Conservation (phyloP, 2,329 filamentous ascomycete species). For the Claviceps capensis region DNA sequence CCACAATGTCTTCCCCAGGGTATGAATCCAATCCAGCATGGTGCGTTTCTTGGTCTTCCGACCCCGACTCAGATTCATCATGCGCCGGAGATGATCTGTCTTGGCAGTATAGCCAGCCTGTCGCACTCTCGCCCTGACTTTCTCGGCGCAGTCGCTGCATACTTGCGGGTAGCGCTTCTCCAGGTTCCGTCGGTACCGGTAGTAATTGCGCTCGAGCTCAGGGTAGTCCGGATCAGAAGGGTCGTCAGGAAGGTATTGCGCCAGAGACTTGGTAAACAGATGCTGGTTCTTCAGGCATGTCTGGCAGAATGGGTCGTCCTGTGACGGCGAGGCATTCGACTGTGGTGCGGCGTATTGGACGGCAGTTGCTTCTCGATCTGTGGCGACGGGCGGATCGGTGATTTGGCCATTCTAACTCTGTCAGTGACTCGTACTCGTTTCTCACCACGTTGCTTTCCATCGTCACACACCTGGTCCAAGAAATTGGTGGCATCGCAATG, state of each 20-base stretch:
- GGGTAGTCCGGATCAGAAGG: constrained; percentile 53
- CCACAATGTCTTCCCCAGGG: constrained; percentile 33
- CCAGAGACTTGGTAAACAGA: constrained; percentile 59
- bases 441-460: no score
- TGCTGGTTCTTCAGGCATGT: constrained; percentile 83
- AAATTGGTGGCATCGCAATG: constrained; percentile 80
- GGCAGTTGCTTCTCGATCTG: constrained; percentile 27
- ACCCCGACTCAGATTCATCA: constrained; percentile 52
- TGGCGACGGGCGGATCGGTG: constrained; percentile 63
- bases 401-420: constrained; percentile 63
- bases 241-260: constrained; percentile 62
- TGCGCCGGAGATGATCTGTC: constrained; percentile 63
- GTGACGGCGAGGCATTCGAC: constrained; percentile 13
- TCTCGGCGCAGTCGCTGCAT: constrained; percentile 66
- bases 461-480: constrained; percentile 57
- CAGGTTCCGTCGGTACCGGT: constrained; percentile 55
- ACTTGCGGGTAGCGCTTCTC: constrained; percentile 82
- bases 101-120: constrained; percentile 68
- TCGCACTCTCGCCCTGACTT: constrained; percentile 55
- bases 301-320: constrained; percentile 46
- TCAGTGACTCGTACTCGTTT: constrained; percentile 3
- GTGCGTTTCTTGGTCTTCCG: constrained; percentile 19
- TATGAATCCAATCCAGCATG: constrained; percentile 28
- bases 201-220: constrained; percentile 54
- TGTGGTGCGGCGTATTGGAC: constrained; percentile 33